Evolutionary conservation across 192 early-diverging fungal genomes (phyloP).

Genomic region (Lobosporangium transversale): DNA sequence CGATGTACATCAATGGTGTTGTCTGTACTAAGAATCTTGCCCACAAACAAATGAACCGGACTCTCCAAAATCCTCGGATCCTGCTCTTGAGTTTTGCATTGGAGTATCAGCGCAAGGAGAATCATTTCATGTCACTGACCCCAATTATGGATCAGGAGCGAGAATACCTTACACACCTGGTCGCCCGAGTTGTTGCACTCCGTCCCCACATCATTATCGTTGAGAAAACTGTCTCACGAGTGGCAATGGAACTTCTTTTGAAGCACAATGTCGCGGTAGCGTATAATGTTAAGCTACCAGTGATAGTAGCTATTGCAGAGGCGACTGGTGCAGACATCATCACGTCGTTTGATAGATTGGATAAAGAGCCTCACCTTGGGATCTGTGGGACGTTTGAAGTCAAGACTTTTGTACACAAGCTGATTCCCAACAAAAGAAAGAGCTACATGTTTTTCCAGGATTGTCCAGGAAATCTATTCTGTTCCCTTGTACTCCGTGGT

Average conservation of each 20-base stretch:
- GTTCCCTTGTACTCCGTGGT: slow-evolving; percentile 93
- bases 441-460: slow-evolving; percentile 92
- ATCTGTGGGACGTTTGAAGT: slow-evolving; percentile 81
- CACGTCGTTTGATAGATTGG: slow-evolving; percentile 78
- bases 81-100: slow-evolving; percentile 89
- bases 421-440: slow-evolving; percentile 83
- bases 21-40: slow-evolving; percentile 95
- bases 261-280: slow-evolving; percentile 83
- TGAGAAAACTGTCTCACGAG: slow-evolving; percentile 83
- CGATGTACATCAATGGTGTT: slow-evolving; percentile 87
- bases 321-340: slow-evolving; percentile 88
- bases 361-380: slow-evolving; percentile 74
- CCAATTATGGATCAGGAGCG: slow-evolving; percentile 86
- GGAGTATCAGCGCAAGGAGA: slow-evolving; percentile 77
- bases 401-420: slow-evolving; percentile 83
- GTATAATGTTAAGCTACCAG: slow-evolving; percentile 85
- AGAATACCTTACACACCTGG: slow-evolving; percentile 83
- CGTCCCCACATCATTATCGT: slow-evolving; percentile 84
- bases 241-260: slow-evolving; percentile 86
- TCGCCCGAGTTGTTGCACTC: slow-evolving; percentile 79
- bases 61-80: slow-evolving; percentile 76
- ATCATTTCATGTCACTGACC: slow-evolving; percentile 83
- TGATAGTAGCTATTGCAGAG: slow-evolving; percentile 87
- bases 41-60: slow-evolving; percentile 88
- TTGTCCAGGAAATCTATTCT: slow-evolving; percentile 79